A percentile compares a stretch with the other conserved stretches of the same genome.
phyloP scores from a whole-genome alignment of 805 yeast genomes.

The Kluyveromyces nonfermentans region DNA sequence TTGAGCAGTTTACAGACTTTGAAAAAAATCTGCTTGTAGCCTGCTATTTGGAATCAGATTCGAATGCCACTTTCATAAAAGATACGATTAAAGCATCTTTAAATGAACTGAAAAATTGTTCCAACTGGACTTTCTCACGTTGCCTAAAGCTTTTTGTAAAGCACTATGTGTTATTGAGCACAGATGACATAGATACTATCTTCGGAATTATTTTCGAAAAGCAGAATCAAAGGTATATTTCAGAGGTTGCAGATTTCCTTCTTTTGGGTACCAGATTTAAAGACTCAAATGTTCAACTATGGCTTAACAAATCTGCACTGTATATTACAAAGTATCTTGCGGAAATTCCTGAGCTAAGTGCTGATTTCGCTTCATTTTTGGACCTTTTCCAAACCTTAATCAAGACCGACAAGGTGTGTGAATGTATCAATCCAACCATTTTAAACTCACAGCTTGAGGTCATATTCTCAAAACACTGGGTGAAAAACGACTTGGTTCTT shows the following conservation, averaged over 20 bases:
- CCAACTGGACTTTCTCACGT: not conserved
- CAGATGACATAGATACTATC: slow-evolving; percentile 18
- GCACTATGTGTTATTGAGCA: slow-evolving; percentile 6
- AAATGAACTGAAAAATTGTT: not conserved
- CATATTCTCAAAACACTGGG: slow-evolving; percentile 42
- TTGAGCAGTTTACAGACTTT: not conserved
- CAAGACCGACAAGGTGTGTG: slow-evolving; percentile 25
- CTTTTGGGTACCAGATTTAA: slow-evolving; percentile 10
- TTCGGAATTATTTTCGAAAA: slow-evolving; percentile 23
- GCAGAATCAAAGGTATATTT: slow-evolving; percentile 23
- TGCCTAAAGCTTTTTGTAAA: slow-evolving; percentile 8
- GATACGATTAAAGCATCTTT: not conserved
- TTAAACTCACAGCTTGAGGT: slow-evolving; percentile 61
- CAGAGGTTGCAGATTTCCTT: slow-evolving; percentile 23
- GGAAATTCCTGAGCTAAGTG: slow-evolving; percentile 30
- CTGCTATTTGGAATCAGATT: not conserved
- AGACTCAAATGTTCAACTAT: slow-evolving; percentile 22
- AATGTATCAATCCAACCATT: slow-evolving; percentile 35
- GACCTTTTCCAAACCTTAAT: slow-evolving; percentile 28
- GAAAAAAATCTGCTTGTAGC: not conserved
- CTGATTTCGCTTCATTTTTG: slow-evolving; percentile 29
- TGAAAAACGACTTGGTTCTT: slow-evolving; percentile 33
- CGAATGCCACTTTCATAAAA: not conserved
- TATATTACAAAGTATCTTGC: slow-evolving; percentile 58
- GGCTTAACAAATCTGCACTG: slow-evolving; percentile 52